These are phyloP conservation scores for Hymenoscyphus linearis DNA, from an alignment of 2,329 filamentous ascomycete genomes.

Conservation along the genomic window DNA sequence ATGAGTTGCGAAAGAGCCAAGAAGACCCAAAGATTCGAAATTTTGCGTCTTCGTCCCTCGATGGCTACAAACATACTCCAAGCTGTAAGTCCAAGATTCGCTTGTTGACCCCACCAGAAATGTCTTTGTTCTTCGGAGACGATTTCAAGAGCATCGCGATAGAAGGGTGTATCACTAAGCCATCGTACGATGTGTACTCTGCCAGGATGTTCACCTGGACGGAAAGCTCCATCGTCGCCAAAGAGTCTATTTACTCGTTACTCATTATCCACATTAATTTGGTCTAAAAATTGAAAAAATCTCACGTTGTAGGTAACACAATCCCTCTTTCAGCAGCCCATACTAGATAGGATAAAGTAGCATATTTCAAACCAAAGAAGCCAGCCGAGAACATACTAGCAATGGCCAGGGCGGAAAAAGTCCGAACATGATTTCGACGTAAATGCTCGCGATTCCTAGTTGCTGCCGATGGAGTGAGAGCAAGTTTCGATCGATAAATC, in stretches of 20 bases:
- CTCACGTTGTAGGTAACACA: slow-evolving; percentile 35
- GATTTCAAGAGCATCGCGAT: slow-evolving; percentile 42
- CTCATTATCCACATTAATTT: not conserved
- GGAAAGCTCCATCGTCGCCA: slow-evolving; percentile 28
- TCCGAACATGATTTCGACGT: slow-evolving; percentile 28
- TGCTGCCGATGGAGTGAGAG: slow-evolving; percentile 34
- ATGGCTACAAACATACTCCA: slow-evolving; percentile 54
- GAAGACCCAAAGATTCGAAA: slow-evolving; percentile 51
- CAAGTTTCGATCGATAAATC: slow-evolving; percentile 28
- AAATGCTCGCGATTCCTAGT: slow-evolving; percentile 32
- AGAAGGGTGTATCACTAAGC: slow-evolving; percentile 27
- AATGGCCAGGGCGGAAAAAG: slow-evolving; percentile 41
- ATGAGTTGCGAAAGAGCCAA: slow-evolving; percentile 54
- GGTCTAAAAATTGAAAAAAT: slow-evolving; percentile 13
- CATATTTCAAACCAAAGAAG: slow-evolving; percentile 41
- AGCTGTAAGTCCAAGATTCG: slow-evolving; percentile 48
- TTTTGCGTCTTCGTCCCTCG: slow-evolving; percentile 52
- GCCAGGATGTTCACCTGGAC: slow-evolving; percentile 29
- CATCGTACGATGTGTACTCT: slow-evolving; percentile 27
- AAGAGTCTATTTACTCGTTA: slow-evolving; percentile 21
- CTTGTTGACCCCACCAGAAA: slow-evolving; percentile 59
- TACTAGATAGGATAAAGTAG: slow-evolving; percentile 42
- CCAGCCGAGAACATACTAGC: slow-evolving; percentile 41
- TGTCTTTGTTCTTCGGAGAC: slow-evolving; percentile 49
- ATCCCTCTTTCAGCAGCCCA: slow-evolving; percentile 42